Conservation (phyloP, 805 yeast genomes). For the Yamadazyma kitorensis region DNA sequence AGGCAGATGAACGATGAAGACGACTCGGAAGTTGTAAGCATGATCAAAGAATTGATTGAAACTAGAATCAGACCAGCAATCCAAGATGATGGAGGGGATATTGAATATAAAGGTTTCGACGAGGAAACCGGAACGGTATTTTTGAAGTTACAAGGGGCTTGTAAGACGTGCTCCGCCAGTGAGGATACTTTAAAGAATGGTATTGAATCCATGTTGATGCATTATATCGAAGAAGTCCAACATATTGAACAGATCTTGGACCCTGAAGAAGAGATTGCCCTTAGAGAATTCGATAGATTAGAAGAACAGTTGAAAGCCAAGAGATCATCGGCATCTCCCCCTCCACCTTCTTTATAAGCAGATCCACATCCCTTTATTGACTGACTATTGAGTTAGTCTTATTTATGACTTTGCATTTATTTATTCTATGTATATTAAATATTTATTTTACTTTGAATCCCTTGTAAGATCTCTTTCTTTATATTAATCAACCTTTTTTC, state of each 20-base stretch:
- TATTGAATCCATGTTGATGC: constrained; percentile 94
- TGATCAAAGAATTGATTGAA: constrained; percentile 88
- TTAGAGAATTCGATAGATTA: constrained; percentile 80
- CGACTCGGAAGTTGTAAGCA: constrained; percentile 68
- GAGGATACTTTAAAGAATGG: constrained; percentile 93
- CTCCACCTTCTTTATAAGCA: constrained; percentile 25
- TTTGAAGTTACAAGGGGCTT: constrained; percentile 90
- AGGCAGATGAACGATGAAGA: constrained; percentile 46
- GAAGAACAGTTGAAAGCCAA: constrained; percentile 46
- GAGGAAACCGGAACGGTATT: constrained; percentile 85
- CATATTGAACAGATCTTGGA: constrained; percentile 87
- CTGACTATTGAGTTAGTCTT: too few species aligned
- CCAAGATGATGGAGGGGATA: constrained; percentile 98
- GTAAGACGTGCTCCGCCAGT: constrained; percentile 88
- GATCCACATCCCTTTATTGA: not conserved
- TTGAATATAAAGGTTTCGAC: constrained; percentile 82
- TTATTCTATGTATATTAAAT: constrained; percentile 2
- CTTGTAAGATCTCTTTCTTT: constrained; percentile 15
- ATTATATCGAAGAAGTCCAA: constrained; percentile 92
- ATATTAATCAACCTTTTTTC: constrained; percentile 13
- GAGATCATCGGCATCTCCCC: constrained; percentile 15
- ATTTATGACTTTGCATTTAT: not conserved
- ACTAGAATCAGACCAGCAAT: constrained; percentile 97
- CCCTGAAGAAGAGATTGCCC: constrained; percentile 69
- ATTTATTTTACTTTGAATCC: constrained; percentile 9